Conservation (phyloP, 306 rosid species). For the Pueraria montana region DNA sequence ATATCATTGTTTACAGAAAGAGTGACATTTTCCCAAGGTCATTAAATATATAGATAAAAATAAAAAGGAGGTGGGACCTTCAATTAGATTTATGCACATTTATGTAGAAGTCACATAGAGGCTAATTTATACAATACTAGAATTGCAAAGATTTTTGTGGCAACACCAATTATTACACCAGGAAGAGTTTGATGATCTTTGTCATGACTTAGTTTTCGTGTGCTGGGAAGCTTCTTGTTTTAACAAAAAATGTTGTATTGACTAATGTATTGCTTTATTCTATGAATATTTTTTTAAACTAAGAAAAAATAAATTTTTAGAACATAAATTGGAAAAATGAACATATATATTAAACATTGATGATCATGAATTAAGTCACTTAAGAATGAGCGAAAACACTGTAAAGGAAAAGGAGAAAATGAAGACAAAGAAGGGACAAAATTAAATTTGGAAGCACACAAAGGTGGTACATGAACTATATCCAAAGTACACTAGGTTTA, state of each 20-base stretch:
- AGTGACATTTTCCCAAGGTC: not conserved
- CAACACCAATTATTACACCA: not conserved
- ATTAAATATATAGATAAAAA: not conserved
- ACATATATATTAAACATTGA: not conserved
- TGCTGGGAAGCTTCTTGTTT: not conserved
- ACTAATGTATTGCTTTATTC: not conserved
- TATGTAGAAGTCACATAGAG: not conserved
- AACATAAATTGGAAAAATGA: not conserved
- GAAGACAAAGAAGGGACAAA: not conserved
- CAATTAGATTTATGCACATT: not conserved
- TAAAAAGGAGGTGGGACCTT: not conserved
- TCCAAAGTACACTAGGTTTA: conserved; percentile 21
- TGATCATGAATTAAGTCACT: not conserved
- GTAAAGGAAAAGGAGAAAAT: not conserved
- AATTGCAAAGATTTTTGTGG: not conserved
- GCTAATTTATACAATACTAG: not conserved
- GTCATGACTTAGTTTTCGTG: not conserved
- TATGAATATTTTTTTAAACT: not conserved
- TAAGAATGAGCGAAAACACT: not conserved
- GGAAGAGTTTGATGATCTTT: not conserved
- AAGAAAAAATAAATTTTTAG: not conserved
- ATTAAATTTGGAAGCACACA: conserved; percentile 4
- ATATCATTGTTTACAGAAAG: not conserved
- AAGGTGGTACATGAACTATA: conserved; percentile 10
- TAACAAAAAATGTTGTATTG: not conserved